Percentiles rank a stretch among this genome's conserved stretches.
These are phyloP conservation scores for Trichoderma simmonsii DNA, from an alignment of 2,329 filamentous ascomycete genomes.

Conservation along the genomic window DNA sequence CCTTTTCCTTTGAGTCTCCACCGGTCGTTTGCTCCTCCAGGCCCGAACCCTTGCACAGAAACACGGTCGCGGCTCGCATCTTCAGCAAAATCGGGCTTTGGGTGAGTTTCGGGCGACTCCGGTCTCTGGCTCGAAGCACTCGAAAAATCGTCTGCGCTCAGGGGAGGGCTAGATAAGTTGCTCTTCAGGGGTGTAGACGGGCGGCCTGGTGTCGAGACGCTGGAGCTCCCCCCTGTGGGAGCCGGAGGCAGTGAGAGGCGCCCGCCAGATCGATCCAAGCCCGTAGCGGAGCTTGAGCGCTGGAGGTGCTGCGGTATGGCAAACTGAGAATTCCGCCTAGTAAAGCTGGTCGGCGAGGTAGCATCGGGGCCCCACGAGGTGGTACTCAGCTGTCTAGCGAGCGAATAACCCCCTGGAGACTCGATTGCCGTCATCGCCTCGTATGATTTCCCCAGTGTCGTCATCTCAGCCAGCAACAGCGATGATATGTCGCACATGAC, in stretches of 20 bases:
- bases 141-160: conserved; percentile 47
- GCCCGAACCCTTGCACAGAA: conserved; percentile 68
- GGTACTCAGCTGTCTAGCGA: conserved; percentile 40
- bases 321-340: conserved; percentile 57
- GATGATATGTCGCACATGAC: conserved; percentile 77
- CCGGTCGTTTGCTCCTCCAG: conserved; percentile 69
- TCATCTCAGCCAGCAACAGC: conserved; percentile 71
- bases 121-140: conserved; percentile 35
- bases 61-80: conserved; percentile 54
- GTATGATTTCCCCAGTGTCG: conserved; percentile 67
- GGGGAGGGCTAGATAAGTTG: conserved; percentile 46
- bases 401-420: conserved; percentile 60
- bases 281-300: conserved; percentile 54
- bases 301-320: conserved; percentile 38
- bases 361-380: conserved; percentile 42
- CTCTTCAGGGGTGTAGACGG: conserved; percentile 52
- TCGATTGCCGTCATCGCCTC: conserved; percentile 73
- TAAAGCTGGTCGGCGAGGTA: conserved; percentile 33
- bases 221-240: conserved; percentile 44
- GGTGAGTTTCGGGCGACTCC: conserved; percentile 41
- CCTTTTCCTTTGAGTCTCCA: conserved; percentile 78
- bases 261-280: conserved; percentile 58
- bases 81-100: conserved; percentile 40
- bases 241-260: conserved; percentile 83
- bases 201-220: conserved; percentile 45